Conservation (phyloP, 2,329 filamentous ascomycete species). For the Lasiodiplodia sp. region DNA sequence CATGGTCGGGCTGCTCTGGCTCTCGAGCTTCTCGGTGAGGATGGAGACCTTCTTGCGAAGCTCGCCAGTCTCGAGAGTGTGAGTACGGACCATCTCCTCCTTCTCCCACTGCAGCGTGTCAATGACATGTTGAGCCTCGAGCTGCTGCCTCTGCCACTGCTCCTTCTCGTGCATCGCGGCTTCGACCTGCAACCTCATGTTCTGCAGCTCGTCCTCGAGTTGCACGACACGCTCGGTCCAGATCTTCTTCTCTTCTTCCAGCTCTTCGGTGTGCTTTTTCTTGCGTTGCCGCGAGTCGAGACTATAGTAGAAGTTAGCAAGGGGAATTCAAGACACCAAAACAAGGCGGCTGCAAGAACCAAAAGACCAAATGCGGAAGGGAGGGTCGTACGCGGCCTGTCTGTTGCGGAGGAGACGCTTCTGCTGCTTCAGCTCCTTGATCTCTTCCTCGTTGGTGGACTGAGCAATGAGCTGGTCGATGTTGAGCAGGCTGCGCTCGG, state of each 20-base stretch:
- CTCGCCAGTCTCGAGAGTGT: constrained; percentile 89
- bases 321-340: constrained; percentile 40
- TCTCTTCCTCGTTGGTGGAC: constrained; percentile 87
- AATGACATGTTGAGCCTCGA: constrained; percentile 77
- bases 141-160: constrained; percentile 75
- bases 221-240: constrained; percentile 78
- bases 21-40: constrained; percentile 76
- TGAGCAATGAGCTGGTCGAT: constrained; percentile 92
- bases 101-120: constrained; percentile 83
- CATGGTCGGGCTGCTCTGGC: constrained; percentile 56
- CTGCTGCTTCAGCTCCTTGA: constrained; percentile 98
- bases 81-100: constrained; percentile 85
- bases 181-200: constrained; percentile 69
- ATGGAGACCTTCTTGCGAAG: constrained; percentile 91
- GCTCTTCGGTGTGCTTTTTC: constrained; percentile 95
- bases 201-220: constrained; percentile 78
- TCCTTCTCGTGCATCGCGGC: constrained; percentile 62
- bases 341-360: constrained; percentile 53
- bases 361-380: constrained; percentile 34
- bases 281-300: constrained; percentile 97
- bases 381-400: constrained; percentile 81
- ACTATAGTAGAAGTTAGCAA: constrained; percentile 59
- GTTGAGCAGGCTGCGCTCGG: constrained; percentile 90
- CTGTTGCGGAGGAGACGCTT: constrained; percentile 94
- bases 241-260: constrained; percentile 96